Evolutionary conservation across 148 eudicot species (phyloP).

Genomic region (Rheum nobile): DNA sequence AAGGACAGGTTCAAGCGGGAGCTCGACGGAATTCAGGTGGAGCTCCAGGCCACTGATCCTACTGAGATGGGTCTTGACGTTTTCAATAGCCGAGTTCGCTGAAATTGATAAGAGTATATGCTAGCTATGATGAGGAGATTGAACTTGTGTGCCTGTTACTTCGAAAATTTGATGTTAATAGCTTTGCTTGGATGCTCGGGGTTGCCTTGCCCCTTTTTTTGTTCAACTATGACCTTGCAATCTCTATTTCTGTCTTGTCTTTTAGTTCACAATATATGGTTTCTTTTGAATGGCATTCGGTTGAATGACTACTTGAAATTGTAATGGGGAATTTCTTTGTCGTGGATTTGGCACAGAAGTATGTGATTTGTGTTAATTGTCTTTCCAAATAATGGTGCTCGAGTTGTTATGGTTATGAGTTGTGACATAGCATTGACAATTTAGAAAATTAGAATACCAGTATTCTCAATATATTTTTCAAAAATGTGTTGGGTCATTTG

Average conservation of each 20-base stretch:
- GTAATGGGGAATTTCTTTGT: constrained; percentile 2
- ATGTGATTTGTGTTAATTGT: constrained; percentile 43
- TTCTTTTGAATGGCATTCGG: constrained; percentile 16
- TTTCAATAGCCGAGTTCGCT: constrained; percentile 58
- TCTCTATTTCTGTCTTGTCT: constrained; percentile 3
- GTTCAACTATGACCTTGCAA: constrained; percentile 4
- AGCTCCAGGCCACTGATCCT: constrained; percentile 91
- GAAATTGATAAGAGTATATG: constrained; percentile 11
- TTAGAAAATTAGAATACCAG: no score
- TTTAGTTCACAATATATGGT: constrained; percentile 52
- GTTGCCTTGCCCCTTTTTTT: background rate
- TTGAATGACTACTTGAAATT: background rate
- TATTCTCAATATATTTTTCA: no score
- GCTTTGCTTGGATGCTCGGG: constrained; percentile 8
- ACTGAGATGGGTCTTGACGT: constrained; percentile 86
- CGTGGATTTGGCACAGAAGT: constrained; percentile 3
- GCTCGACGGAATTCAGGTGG: constrained; percentile 39
- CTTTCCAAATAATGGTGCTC: constrained; percentile 14
- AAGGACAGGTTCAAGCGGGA: constrained; percentile 47
- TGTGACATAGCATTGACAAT: background rate
- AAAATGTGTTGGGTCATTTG: no score
- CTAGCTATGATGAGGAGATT: constrained; percentile 4
- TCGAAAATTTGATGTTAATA: constrained; percentile 3
- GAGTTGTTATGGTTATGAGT: background rate
- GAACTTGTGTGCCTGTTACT: constrained; percentile 3